These are phyloP conservation scores for Tetraselmis chui DNA, from an alignment of 139 green algal species.

Conservation along the genomic window DNA sequence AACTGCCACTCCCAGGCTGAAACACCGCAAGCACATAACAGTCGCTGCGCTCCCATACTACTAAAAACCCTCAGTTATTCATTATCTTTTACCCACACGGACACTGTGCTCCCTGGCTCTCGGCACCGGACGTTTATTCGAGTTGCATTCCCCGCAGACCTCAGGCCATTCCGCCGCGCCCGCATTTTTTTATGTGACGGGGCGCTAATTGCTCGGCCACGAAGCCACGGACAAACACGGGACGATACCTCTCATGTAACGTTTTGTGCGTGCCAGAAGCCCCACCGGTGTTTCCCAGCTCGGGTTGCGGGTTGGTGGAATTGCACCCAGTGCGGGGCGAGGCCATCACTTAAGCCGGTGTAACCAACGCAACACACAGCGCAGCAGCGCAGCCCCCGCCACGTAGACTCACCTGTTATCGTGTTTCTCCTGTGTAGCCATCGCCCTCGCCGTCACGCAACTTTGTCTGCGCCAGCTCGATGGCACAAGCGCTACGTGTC, in stretches of 20 bases:
- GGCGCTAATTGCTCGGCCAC: not conserved
- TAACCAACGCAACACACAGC: not conserved
- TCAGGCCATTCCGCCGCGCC: too few species aligned
- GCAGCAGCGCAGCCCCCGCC: not conserved
- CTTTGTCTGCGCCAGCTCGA: not conserved
- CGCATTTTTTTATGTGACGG: not conserved
- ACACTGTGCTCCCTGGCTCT: too few species aligned
- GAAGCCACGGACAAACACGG: not conserved
- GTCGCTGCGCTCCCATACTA: too few species aligned
- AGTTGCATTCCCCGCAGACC: too few species aligned
- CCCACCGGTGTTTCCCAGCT: not conserved
- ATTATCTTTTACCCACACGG: too few species aligned
- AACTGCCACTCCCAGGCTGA: too few species aligned
- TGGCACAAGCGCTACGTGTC: not conserved
- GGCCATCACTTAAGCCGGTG: too few species aligned
- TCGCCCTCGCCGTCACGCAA: not conserved
- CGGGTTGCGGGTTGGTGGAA: not conserved
- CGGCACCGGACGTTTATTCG: too few species aligned
- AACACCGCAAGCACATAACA: too few species aligned
- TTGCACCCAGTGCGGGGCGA: not conserved
- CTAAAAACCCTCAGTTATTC: too few species aligned
- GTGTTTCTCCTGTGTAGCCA: not conserved
- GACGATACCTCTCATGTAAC: too few species aligned
- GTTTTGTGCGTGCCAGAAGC: too few species aligned
- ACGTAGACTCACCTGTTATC: not conserved